phyloP scores from a whole-genome alignment of 2,329 filamentous ascomycete genomes.

The Didymella pinodella region DNA sequence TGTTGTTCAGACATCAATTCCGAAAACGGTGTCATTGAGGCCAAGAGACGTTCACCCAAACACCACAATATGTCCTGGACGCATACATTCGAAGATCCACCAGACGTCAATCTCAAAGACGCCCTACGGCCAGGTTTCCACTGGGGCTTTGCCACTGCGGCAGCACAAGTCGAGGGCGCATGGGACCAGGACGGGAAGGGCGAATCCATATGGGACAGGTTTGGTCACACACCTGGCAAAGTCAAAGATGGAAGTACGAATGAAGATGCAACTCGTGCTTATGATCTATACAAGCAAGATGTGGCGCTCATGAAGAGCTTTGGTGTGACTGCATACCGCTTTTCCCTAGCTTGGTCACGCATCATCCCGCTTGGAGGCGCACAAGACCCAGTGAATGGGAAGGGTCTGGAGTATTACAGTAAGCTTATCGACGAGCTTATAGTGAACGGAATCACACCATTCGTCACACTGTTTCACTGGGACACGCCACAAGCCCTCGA shows the following conservation, averaged over 20 bases:
- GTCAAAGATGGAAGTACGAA: slow-evolving; percentile 52
- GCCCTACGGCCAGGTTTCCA: slow-evolving; percentile 50
- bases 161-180: slow-evolving; percentile 56
- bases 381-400: slow-evolving; percentile 29
- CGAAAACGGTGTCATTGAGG: too few relatives aligned
- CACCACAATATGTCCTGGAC: slow-evolving; percentile 16
- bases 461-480: slow-evolving; percentile 35
- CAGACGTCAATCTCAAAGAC: slow-evolving; percentile 18
- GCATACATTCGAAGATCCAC: slow-evolving; percentile 15
- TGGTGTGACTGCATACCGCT: slow-evolving; percentile 32
- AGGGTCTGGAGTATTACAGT: slow-evolving; percentile 27
- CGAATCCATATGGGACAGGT: slow-evolving; percentile 54
- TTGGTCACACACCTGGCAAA: slow-evolving; percentile 52
- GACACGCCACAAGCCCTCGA: slow-evolving; percentile 30
- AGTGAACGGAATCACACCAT: slow-evolving; percentile 25
- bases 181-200: slow-evolving; percentile 56
- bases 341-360: slow-evolving; percentile 30
- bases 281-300: slow-evolving; percentile 59
- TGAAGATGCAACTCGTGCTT: slow-evolving; percentile 40
- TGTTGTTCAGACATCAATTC: too few relatives aligned
- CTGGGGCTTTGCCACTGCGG: slow-evolving; percentile 55
- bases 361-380: slow-evolving; percentile 31
- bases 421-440: slow-evolving; percentile 31
- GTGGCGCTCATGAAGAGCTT: slow-evolving; percentile 30
- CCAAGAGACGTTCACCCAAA: background rate